phyloP scores from a whole-genome alignment of 768 basidiomycete species.

The Paxillus rubicundulus region DNA sequence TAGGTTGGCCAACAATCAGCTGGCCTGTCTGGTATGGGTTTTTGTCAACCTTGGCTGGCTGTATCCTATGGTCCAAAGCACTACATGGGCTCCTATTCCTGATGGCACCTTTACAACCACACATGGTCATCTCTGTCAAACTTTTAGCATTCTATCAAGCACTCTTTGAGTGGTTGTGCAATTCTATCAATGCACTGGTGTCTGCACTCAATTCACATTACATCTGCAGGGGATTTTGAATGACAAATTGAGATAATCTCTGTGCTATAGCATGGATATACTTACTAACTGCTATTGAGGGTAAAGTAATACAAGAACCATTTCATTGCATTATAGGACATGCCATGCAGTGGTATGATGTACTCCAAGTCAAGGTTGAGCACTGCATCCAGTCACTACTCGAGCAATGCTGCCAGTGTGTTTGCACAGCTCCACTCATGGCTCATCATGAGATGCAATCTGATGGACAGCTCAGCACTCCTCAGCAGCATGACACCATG shows the following conservation, averaged over 20 bases:
- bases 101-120: constrained; percentile 21
- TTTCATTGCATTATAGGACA: constrained; percentile 26
- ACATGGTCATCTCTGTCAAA: constrained; percentile 23
- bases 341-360: constrained; percentile 32
- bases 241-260: not conserved
- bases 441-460: not conserved
- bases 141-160: constrained; percentile 33
- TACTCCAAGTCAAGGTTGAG: constrained; percentile 17
- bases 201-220: constrained; percentile 1
- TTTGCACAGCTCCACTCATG: not conserved
- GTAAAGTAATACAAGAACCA: constrained; percentile 24
- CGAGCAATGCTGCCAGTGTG: constrained; percentile 2
- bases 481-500: not conserved
- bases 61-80: no score
- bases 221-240: constrained; percentile 12
- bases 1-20: no score
- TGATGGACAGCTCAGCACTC: not conserved
- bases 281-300: constrained; percentile 14
- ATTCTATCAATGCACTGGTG: constrained; percentile 18
- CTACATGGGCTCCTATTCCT: no score
- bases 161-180: constrained; percentile 37
- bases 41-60: no score
- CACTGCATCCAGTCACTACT: constrained; percentile 2
- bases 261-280: constrained; percentile 19
- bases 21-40: no score